phyloP scores from a whole-genome alignment of 257 asterid genomes.

The Solanum okadae region DNA sequence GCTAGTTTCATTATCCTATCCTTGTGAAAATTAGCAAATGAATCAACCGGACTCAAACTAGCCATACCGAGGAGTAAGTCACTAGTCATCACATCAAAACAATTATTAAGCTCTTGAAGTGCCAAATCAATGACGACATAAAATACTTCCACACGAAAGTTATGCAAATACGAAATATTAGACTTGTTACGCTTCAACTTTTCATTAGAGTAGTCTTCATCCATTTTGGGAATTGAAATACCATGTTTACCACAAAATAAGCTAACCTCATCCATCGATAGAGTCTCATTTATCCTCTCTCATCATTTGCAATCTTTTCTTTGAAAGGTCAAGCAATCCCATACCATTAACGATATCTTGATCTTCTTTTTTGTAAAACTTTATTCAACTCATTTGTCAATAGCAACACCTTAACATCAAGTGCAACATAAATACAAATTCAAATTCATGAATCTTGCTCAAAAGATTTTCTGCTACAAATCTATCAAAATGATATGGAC shows the following conservation, averaged over 20 bases:
- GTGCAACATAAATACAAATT: not conserved
- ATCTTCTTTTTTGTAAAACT: not conserved
- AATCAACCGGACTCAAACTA: no score
- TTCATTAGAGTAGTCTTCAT: not conserved
- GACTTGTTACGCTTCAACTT: no score
- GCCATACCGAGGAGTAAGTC: no score
- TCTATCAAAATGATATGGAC: not conserved
- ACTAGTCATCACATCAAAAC: no score
- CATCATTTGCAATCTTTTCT: not conserved
- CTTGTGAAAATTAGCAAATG: no score
- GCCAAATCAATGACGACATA: no score
- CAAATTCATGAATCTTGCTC: not conserved
- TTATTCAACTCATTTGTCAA: not conserved
- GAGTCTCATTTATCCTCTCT: not conserved
- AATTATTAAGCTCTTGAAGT: no score
- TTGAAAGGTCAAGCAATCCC: not conserved
- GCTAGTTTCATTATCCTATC: no score
- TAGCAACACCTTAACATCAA: not conserved
- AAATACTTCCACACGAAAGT: no score
- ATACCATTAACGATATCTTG: not conserved
- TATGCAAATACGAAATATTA: no score
- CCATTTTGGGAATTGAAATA: not conserved
- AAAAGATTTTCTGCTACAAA: not conserved
- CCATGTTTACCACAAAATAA: not conserved
- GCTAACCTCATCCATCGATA: not conserved